Evolutionary conservation across 331 rosid species (phyloP).

Genomic region (Acacia concinna): DNA sequence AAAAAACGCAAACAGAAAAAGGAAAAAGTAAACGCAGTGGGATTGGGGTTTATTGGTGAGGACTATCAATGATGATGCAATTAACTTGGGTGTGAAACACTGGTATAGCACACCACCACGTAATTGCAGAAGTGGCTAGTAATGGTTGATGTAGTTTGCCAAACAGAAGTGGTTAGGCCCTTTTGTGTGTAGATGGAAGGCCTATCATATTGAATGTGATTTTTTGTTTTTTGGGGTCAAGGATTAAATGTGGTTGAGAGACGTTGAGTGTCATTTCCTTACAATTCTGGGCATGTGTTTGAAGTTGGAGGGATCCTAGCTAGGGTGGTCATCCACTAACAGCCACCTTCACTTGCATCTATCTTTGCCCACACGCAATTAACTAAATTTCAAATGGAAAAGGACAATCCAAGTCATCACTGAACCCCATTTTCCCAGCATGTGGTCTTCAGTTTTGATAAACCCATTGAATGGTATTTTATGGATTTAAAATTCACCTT

Average conservation of each 20-base stretch:
- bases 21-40: neutral
- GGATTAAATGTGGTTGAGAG: neutral
- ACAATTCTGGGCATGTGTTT: neutral
- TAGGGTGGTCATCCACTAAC: neutral
- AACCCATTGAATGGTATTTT: neutral
- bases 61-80: neutral
- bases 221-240: neutral
- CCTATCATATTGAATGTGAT: neutral
- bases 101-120: neutral
- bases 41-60: neutral
- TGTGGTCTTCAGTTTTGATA: neutral
- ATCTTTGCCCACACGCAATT: neutral
- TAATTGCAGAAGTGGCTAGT: neutral
- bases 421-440: neutral
- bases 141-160: neutral
- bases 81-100: neutral
- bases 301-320: neutral
- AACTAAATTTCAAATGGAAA: neutral
- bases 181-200: neutral
- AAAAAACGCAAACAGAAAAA: neutral
- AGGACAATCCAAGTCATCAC: neutral
- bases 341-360: neutral
- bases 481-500: neutral
- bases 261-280: neutral
- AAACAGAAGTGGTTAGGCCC: neutral